Evolutionary conservation across 2,329 filamentous ascomycete genomes (phyloP).

Genomic region (Diplodia intermedia): DNA sequence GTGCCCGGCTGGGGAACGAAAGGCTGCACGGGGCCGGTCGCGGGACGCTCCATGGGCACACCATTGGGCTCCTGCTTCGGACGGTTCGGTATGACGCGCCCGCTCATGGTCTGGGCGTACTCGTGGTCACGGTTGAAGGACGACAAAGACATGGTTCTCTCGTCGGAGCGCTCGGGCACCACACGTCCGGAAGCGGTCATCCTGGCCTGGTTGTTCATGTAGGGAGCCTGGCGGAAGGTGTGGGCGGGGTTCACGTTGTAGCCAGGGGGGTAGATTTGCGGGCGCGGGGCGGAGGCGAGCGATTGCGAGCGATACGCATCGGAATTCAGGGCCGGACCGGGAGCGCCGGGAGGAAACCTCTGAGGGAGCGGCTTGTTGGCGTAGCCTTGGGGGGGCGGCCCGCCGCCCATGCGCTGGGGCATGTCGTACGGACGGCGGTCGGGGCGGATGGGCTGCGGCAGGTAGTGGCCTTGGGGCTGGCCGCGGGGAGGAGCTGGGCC

Average conservation of each 20-base stretch:
- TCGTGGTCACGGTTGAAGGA: constrained; percentile 79
- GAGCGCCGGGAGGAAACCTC: constrained; percentile 58
- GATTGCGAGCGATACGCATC: constrained; percentile 94
- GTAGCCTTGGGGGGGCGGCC: constrained; percentile 56
- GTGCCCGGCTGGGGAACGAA: constrained; percentile 39
- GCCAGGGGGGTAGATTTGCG: constrained; percentile 63
- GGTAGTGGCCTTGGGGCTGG: constrained; percentile 61
- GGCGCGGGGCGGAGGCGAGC: constrained; percentile 77
- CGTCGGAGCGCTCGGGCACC: constrained; percentile 89
- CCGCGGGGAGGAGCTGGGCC: constrained; percentile 43
- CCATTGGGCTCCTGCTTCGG: constrained; percentile 57
- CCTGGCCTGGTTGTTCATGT: constrained; percentile 69
- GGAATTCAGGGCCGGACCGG: constrained; percentile 73
- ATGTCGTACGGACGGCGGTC: constrained; percentile 74
- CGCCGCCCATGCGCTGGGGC: constrained; percentile 70
- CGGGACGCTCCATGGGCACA: constrained; percentile 30
- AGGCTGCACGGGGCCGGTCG: constrained; percentile 24
- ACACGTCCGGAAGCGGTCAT: constrained; percentile 91
- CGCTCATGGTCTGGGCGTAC: constrained; percentile 88
- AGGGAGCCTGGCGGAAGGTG: constrained; percentile 79
- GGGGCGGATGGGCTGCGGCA: constrained; percentile 66
- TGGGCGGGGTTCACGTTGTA: constrained; percentile 68
- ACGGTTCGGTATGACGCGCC: constrained; percentile 84
- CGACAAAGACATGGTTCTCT: constrained; percentile 95
- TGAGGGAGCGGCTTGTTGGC: constrained; percentile 63